Base-by-base conservation (phyloP, 2,329 filamentous ascomycete species). In the Lasiodiplodia gonubiensis region DNA sequence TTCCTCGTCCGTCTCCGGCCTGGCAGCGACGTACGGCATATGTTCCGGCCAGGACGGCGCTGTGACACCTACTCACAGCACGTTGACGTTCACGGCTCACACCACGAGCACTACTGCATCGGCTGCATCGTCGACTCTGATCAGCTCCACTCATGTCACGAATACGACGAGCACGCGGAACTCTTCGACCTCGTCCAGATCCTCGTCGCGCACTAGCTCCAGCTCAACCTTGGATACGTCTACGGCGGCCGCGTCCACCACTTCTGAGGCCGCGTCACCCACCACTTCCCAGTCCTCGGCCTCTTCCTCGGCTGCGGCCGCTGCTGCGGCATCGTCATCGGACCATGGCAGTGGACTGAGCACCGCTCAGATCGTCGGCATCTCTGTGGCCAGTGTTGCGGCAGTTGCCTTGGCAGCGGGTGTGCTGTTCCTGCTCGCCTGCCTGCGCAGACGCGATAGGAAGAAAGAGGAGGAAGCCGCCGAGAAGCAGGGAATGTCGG, bases 341-440 rank as follows among this genome's bases (percentile, higher is more conserved):
- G 63, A 70, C 52, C 46, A 68, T 53, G 67, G 46, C 30, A 51
- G 49, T 51, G 59, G 42, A 7, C 76, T 80, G 74, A 78, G 71
- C 21, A 75, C 78, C 23, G 76, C 77, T 25, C 77, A 80, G 69
- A 80, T 80, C 66, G 76, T 75, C 11, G 78, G 78, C 6, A 71
- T 80, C 16, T 73, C 76, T 8, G 75, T 80, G 48, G 78, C 78
- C 39, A 77, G 74, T 10, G 75, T 74, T 10, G 75, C 78, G 59
- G 73, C 77, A 4, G 77, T 80, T 55, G 73, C 77, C 33, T 70
- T 79, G 64, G 76, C 77, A n/a, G 74, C 78, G 55, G 78, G 77
- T 1, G 71, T 78, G n/a, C 76, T 80, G 74, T 74, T 74, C 39
- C 70, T 79, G 37, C 76, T 77, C 65, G 72, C 78, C 11, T 79